Conservation (phyloP, 2,329 filamentous ascomycete species). For the Tympanopsis confertula region DNA sequence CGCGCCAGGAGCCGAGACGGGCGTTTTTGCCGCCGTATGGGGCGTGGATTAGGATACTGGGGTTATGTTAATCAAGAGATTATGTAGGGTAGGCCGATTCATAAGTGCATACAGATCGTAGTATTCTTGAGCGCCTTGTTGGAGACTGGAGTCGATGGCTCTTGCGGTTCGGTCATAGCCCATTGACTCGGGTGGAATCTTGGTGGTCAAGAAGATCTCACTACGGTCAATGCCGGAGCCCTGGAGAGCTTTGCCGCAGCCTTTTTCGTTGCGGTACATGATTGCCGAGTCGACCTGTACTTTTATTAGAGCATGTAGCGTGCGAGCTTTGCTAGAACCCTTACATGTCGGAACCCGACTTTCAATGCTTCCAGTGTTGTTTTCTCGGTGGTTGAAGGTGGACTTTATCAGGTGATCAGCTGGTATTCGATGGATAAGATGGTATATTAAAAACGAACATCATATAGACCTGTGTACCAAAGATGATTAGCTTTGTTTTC, state of each 20-base stretch:
- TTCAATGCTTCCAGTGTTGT: background rate
- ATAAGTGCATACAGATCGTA: background rate
- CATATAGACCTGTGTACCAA: background rate
- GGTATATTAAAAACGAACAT: background rate
- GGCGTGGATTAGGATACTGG: conserved; percentile 8
- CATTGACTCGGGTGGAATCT: conserved; percentile 34
- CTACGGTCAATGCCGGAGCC: conserved; percentile 32
- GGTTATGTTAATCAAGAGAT: background rate
- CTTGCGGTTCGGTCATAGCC: conserved; percentile 36
- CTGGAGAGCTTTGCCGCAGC: conserved; percentile 34
- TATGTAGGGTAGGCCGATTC: background rate
- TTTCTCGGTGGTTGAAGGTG: background rate
- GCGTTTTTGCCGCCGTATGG: conserved; percentile 6
- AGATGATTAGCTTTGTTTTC: background rate
- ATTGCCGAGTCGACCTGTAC: conserved; percentile 37
- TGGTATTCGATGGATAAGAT: background rate
- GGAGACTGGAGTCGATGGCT: background rate
- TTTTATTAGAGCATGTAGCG: background rate
- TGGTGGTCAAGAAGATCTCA: conserved; percentile 46
- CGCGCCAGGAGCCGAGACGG: conserved; percentile 7
- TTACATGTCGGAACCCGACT: background rate
- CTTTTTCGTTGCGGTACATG: conserved; percentile 40
- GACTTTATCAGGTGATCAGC: background rate
- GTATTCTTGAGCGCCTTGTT: background rate
- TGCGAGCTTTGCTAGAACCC: no score